Evolutionary conservation across 371 early-diverging fungal species (phyloP), one percentile per base, ranked within the genome.

Genomic region (Mucor indicus): DNA sequence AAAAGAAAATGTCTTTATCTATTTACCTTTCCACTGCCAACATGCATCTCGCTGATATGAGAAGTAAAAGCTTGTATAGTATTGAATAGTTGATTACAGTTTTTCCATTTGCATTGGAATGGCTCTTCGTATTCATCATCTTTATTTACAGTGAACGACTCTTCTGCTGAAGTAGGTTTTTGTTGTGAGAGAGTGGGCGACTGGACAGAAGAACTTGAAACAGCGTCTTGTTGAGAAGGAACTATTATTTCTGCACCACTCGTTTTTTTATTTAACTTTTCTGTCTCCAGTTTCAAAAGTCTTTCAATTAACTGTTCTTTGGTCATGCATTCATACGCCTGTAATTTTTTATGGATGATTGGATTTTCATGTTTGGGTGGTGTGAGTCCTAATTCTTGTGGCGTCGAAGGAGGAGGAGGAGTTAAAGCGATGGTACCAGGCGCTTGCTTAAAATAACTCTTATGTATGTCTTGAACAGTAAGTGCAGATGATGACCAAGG

Each of bases 21-120:
- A 6, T 23, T 56, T 56, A 79, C 82, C 66, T 79, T 83, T 38
- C 83, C 83, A 44, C 81, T 78, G 8, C 84, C 84, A 51, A 87
- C 80, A 56, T 87, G 87, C 0, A 48, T 39, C 15, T 81, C 81
- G 27, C 70, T 79, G 12, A 83, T 76, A 47, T 86, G 87, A 13
- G 57, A 50, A 19, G 81, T 84, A 51, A 86, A 38, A 5, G 62
- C 69, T 20, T 69, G 74, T 42, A 81, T 60, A 8, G 63, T 45
- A 15, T 54, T 52, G 43, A 81, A 79, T 15, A 66, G 48, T 10
- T 67, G 42, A 15, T 68, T 60, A 50, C 87, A 86, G 17, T 68
- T 69, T 17, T 62, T 68, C 87, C 87, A 86, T 55, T 64, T 56
- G 57, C 87, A 86, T 19, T 66, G 59, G 13, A 59, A 39, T 25